Conservation (phyloP, 2,329 filamentous ascomycete species). For the Seiridium unicorne region DNA sequence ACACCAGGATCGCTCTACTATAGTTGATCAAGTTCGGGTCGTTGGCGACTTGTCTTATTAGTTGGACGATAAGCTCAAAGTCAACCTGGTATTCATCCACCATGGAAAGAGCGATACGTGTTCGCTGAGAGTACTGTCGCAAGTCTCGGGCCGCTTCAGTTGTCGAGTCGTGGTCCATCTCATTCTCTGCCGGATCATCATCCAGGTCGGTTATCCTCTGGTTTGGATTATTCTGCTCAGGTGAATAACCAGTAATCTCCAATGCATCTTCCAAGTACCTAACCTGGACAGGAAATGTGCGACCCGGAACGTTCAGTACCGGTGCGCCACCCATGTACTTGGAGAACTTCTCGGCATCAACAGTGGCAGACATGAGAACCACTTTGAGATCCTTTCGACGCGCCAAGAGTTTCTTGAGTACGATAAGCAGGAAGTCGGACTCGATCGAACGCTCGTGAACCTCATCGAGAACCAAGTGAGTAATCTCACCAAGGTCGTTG, state of each 20-base stretch:
- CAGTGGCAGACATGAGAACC: constrained; percentile 94
- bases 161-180: constrained; percentile 49
- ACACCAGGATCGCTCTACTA: constrained; percentile 91
- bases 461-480: constrained; percentile 94
- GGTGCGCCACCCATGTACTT: constrained; percentile 83
- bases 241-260: constrained; percentile 75
- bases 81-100: constrained; percentile 92
- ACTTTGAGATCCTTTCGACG: constrained; percentile 83
- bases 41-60: constrained; percentile 74
- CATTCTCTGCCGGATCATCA: constrained; percentile 54
- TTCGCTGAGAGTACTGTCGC: constrained; percentile 72
- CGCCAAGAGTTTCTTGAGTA: constrained; percentile 78
- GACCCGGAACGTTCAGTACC: constrained; percentile 84
- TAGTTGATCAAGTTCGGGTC: constrained; percentile 65
- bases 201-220: constrained; percentile 62
- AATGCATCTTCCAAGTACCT: constrained; percentile 91
- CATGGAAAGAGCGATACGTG: constrained; percentile 69
- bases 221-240: constrained; percentile 44
- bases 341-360: constrained; percentile 89
- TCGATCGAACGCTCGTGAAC: constrained; percentile 96
- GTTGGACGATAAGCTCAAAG: constrained; percentile 77
- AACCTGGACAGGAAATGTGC: constrained; percentile 89
- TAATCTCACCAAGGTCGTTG: constrained; percentile 83
- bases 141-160: constrained; percentile 64
- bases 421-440: constrained; percentile 91